Evolutionary conservation across 805 yeast species (phyloP).

Genomic region (Candida khao-thaluensis): DNA sequence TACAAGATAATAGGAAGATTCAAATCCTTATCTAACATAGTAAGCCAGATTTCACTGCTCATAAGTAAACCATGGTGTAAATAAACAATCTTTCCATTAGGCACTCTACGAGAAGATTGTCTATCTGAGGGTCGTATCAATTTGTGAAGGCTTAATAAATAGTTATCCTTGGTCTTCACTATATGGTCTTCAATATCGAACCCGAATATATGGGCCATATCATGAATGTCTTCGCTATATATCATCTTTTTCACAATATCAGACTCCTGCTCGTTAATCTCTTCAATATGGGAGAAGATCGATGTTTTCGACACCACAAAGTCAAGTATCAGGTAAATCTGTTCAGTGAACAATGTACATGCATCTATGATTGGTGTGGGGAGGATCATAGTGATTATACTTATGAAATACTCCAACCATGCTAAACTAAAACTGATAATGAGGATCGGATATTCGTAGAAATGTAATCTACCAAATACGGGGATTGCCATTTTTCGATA

Average conservation of each 20-base stretch:
- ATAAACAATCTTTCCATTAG: constrained; percentile 53
- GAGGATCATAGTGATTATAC: constrained; percentile 44
- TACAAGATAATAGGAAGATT: constrained; percentile 72
- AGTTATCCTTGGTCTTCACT: constrained; percentile 75
- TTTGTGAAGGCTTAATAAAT: constrained; percentile 72
- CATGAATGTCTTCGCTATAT: constrained; percentile 54
- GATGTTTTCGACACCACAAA: constrained; percentile 11
- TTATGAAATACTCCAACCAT: constrained; percentile 48
- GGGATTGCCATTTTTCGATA: constrained; percentile 38
- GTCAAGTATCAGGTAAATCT: constrained; percentile 21
- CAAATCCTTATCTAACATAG: constrained; percentile 38
- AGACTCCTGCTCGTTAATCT: constrained; percentile 20
- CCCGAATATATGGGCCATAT: constrained; percentile 67
- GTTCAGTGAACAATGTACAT: constrained; percentile 29
- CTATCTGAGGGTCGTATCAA: constrained; percentile 36
- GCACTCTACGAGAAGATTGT: neutral
- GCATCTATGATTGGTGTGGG: constrained; percentile 43
- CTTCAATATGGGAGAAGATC: constrained; percentile 25
- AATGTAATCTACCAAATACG: constrained; percentile 45
- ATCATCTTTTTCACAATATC: constrained; percentile 38
- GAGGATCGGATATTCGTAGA: constrained; percentile 51
- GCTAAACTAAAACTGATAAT: constrained; percentile 44
- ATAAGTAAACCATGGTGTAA: constrained; percentile 90
- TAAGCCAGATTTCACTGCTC: constrained; percentile 78
- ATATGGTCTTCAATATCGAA: constrained; percentile 73